phyloP scores from a whole-genome alignment of 139 green algal genomes.

The Chlorella sp. region DNA sequence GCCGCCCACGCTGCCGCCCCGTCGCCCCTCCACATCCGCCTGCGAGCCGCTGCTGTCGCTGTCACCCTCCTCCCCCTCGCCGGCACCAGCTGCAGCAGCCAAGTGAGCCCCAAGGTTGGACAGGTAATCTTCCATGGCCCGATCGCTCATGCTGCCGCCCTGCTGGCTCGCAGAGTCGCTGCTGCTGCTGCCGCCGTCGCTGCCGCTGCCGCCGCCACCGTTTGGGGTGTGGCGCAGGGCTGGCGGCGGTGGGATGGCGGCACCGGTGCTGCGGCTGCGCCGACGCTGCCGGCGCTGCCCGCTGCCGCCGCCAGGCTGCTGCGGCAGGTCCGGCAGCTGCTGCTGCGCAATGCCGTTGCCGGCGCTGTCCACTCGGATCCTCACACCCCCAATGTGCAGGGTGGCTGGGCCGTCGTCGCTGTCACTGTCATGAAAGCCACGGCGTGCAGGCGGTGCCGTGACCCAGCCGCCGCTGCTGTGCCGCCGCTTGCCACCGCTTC shows the following conservation, averaged over 20 bases:
- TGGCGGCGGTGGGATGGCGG: background rate
- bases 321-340: background rate
- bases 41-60: slow-evolving; percentile 20
- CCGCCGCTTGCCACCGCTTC: background rate
- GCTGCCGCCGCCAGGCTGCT: background rate
- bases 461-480: background rate
- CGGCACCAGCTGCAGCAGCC: background rate
- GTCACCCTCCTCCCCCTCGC: background rate
- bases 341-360: background rate
- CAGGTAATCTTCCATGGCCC: slow-evolving; percentile 8
- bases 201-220: background rate
- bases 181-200: background rate
- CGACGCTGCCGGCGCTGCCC: background rate
- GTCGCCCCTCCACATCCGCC: slow-evolving; percentile 5
- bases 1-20: background rate
- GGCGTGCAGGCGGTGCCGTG: background rate
- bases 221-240: background rate
- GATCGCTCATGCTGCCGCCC: background rate
- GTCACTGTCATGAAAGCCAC: background rate
- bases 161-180: background rate
- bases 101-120: background rate
- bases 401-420: background rate
- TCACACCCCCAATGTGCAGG: slow-evolving; percentile 36
- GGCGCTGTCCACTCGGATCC: background rate
- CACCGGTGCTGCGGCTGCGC: background rate